A percentile compares a stretch with the other conserved stretches of the same genome.
Evolutionary conservation across 768 basidiomycete species (phyloP).

Genomic region (Boletus vinaceobasis): DNA sequence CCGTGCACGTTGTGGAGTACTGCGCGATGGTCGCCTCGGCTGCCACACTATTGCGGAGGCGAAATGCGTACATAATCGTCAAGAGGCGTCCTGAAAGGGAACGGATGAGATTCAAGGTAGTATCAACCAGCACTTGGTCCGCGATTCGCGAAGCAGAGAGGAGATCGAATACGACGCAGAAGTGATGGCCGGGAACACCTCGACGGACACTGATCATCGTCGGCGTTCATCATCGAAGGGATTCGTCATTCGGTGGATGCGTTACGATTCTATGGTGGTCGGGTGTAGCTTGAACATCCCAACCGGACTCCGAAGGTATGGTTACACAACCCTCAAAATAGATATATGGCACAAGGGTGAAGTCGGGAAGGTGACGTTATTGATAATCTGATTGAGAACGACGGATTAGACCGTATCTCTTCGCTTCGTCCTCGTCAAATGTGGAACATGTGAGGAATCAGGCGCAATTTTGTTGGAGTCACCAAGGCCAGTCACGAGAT

Average conservation of each 20-base stretch:
- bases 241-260: not conserved
- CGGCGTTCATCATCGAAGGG: not conserved
- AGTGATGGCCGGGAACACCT: not conserved
- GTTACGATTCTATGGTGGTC: not conserved
- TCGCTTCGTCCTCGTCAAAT: slow-evolving; percentile 1
- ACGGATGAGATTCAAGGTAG: not conserved
- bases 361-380: not conserved
- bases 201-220: not conserved
- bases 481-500: too few relatives aligned
- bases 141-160: not conserved
- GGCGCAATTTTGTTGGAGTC: not conserved
- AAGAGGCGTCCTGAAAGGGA: not conserved
- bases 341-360: too few relatives aligned
- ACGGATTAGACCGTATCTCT: not conserved
- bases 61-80: not conserved
- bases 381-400: not conserved
- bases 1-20: not conserved
- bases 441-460: not conserved
- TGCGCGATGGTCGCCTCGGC: not conserved
- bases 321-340: too few relatives aligned
- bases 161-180: not conserved
- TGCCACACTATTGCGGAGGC: not conserved
- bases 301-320: too few relatives aligned
- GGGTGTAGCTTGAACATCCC: not conserved
- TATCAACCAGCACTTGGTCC: not conserved